Base-by-base conservation (phyloP, 2,329 filamentous ascomycete genomes). In the Elsinoe necatrix region DNA sequence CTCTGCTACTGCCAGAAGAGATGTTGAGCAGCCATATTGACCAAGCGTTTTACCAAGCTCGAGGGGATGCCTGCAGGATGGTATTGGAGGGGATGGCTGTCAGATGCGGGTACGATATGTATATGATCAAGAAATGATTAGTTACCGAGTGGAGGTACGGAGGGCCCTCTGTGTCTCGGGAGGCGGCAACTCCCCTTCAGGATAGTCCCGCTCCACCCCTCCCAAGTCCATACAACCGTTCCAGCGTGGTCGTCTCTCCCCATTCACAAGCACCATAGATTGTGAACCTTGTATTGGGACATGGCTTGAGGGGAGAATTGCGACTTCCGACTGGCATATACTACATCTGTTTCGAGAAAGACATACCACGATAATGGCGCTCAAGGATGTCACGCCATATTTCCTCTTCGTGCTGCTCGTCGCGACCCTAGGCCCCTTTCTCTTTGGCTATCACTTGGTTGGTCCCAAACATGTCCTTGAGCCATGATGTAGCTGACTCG, bases 381-480 rank as follows among this genome's bases (percentile, higher is more conserved):
- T 73, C 62, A 65, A 75, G 58, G 70, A 71, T 66, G 68, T 90
- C 56, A 93, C 89, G 34, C 77, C 82, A 4, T 95, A 89, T 71
- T 82, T 97, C 64, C 68, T 93, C 65, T 81, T 89, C 66, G 74
- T 93, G 47, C 80, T 97, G 56, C 73, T 83, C 59, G 77, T 91
- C 58, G 82, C 87, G 42, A 95, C 90, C 0, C 73, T 96, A 16
- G 93, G 92, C 0, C 89, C 93, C 1, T 80, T 97, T 43, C 89
- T 96, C 66, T 98, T 96, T 68, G 93, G 93, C 61, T 96, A 89
- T 72, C 92, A 97, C 72, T 73, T 97, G 69, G 90, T 93, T 79
- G 67, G 61, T 18, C 74, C 66, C 27, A 43, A 35, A 56, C n/a
- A 9, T 16, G 8, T 27, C 6, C 4, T 27, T 18, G 6, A 8